A percentile compares a stretch with the other conserved stretches of the same genome.
Conservation (phyloP, 805 yeast genomes). For the Dipodascus geniculatus region DNA sequence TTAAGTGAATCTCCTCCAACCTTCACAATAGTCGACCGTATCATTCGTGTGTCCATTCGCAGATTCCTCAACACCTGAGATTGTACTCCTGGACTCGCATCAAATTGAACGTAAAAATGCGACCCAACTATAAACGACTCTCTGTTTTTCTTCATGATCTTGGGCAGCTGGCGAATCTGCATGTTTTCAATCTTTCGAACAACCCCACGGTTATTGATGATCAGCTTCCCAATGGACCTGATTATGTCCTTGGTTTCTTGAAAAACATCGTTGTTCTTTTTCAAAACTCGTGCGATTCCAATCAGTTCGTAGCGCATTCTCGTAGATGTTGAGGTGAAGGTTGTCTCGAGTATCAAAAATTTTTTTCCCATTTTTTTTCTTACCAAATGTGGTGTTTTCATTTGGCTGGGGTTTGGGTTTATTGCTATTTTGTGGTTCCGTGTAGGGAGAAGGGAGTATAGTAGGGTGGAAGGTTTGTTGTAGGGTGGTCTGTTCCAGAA, state of each 20-base stretch:
- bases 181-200: slow-evolving; percentile 69
- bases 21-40: slow-evolving; percentile 63
- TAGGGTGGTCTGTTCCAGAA: no score
- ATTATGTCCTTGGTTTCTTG: slow-evolving; percentile 56
- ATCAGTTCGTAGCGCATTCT: slow-evolving; percentile 80
- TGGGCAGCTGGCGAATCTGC: slow-evolving; percentile 72
- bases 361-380: neutral
- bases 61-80: slow-evolving; percentile 70
- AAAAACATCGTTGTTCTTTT: slow-evolving; percentile 33
- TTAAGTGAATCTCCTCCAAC: slow-evolving; percentile 18
- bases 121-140: slow-evolving; percentile 86
- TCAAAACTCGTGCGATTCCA: slow-evolving; percentile 75
- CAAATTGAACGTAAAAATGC: slow-evolving; percentile 78
- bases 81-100: slow-evolving; percentile 77
- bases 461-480: no score
- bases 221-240: slow-evolving; percentile 66
- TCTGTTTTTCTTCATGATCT: slow-evolving; percentile 71
- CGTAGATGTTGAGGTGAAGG: neutral
- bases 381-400: neutral
- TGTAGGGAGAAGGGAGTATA: no score
- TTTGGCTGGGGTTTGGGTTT: no score
- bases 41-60: slow-evolving; percentile 81
- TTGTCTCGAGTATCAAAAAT: slow-evolving; percentile 2
- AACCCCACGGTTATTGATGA: slow-evolving; percentile 88
- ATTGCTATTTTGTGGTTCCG: no score